Percentiles rank a stretch among this genome's conserved stretches.
Conservation (phyloP, 2,329 filamentous ascomycete species). For the Fusarium pseudonygamai region DNA sequence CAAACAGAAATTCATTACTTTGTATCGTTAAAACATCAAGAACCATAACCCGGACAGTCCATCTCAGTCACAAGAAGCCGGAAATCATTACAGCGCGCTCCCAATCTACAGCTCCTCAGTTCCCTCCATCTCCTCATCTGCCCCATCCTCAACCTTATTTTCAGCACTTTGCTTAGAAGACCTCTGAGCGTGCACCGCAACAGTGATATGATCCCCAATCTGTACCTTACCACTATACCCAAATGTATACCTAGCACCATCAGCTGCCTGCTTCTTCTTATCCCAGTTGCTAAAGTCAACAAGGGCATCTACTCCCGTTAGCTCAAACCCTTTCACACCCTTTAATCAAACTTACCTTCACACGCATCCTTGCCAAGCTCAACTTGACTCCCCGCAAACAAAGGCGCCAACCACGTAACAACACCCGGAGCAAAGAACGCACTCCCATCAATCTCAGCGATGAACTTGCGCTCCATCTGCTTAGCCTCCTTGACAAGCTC, state of each 20-base stretch:
- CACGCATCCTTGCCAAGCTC: slow-evolving; percentile 15
- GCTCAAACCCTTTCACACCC: rapidly evolving
- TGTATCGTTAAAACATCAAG: background rate
- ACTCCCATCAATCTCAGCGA: slow-evolving; percentile 19
- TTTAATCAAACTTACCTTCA: background rate
- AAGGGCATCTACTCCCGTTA: slow-evolving; percentile 5
- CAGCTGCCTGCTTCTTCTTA: background rate
- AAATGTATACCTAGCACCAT: background rate
- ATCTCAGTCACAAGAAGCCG: rapidly evolving
- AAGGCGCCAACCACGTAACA: slow-evolving; percentile 18
- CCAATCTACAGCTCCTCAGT: background rate
- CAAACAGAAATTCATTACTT: background rate
- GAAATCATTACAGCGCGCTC: rapidly evolving
- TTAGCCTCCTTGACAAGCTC: slow-evolving; percentile 12
- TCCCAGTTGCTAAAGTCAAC: slow-evolving; percentile 15
- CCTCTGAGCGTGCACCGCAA: slow-evolving; percentile 9
- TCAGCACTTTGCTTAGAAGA: background rate
- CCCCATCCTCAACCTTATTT: background rate
- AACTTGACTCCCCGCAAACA: slow-evolving; percentile 22
- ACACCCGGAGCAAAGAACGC: slow-evolving; percentile 32
- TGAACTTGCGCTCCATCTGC: slow-evolving; percentile 22
- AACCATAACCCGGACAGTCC: rapidly evolving
- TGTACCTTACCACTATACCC: background rate
- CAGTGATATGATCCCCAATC: background rate
- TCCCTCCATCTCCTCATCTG: background rate